phyloP scores from a whole-genome alignment of 371 early-diverging fungal species.

The Blakeslea trispora region DNA sequence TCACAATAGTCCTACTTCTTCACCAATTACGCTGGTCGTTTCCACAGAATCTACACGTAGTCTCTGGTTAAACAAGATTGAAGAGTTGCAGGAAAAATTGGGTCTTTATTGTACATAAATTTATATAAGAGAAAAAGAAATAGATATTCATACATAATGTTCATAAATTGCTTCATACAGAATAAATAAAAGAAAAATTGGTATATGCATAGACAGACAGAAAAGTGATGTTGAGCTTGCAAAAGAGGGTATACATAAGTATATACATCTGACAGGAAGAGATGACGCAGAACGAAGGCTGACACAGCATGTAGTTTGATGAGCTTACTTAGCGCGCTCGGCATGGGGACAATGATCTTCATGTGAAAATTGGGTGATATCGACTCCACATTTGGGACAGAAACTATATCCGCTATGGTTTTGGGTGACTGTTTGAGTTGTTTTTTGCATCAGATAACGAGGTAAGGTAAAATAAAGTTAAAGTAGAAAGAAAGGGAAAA shows the following conservation, averaged over 20 bases:
- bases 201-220: background rate
- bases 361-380: constrained; percentile 26
- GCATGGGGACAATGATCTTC: constrained; percentile 21
- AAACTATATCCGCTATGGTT: constrained; percentile 18
- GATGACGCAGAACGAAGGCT: background rate
- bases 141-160: background rate
- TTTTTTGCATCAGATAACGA: no score
- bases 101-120: background rate
- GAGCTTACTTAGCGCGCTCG: background rate
- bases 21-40: constrained; percentile 10
- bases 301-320: no score
- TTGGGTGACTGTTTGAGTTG: background rate
- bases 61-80: constrained; percentile 25
- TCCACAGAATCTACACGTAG: constrained; percentile 20
- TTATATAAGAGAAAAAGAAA: background rate
- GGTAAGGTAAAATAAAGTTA: no score
- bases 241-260: background rate
- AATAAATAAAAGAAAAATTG: background rate
- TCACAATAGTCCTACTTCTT: background rate
- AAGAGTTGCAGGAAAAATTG: constrained; percentile 3
- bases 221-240: background rate
- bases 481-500: no score
- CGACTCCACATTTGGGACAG: constrained; percentile 28
- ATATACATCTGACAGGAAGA: background rate
- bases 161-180: background rate